Conservation (phyloP, 441 rosid species). For the Daphne laureola region DNA sequence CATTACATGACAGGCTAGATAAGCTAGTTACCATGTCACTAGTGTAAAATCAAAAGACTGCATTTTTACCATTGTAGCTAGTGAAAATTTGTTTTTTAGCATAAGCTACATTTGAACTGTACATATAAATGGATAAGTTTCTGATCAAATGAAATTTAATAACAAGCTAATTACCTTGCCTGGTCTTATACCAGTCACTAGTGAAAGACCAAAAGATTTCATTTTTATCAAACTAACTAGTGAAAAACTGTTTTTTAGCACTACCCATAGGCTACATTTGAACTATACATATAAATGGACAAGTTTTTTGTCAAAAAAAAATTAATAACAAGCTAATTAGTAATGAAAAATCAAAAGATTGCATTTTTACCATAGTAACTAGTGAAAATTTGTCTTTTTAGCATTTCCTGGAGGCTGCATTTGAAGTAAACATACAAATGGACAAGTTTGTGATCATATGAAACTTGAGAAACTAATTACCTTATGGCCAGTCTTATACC, state of each 20-base stretch:
- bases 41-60: background rate
- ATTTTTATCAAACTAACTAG: no score
- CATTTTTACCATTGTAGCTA: background rate
- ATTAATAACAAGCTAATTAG: background rate
- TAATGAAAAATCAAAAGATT: background rate
- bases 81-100: background rate
- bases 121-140: background rate
- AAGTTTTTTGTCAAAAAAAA: no score
- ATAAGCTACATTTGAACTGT: background rate
- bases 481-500: constrained; percentile 79
- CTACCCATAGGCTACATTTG: no score
- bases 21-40: no score
- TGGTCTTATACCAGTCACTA: no score
- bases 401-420: constrained; percentile 1
- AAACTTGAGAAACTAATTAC: constrained; percentile 17
- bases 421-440: background rate
- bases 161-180: no score
- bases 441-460: background rate
- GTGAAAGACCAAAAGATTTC: no score
- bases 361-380: background rate
- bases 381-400: background rate
- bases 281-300: no score
- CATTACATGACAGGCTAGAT: no score
- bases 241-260: no score
- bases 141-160: no score